Percentiles rank a stretch among this genome's conserved stretches.
Evolutionary conservation across 371 early-diverging fungal genomes (phyloP).

Genomic region (Agmasoma carcini): DNA sequence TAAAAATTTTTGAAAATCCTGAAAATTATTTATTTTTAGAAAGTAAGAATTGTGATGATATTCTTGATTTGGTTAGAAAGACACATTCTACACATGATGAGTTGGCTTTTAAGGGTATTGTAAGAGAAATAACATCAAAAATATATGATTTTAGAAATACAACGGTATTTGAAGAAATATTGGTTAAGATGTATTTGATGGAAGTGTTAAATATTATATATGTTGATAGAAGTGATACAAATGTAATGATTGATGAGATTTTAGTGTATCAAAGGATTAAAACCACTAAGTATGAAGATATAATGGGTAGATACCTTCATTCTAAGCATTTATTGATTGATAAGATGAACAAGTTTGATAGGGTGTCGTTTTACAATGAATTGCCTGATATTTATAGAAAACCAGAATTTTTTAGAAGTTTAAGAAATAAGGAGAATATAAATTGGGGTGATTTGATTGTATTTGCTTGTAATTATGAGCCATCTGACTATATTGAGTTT

Average conservation of each 20-base stretch:
- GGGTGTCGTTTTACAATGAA: conserved; percentile 1
- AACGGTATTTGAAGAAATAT: conserved; percentile 13
- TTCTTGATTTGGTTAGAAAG: conserved; percentile 15
- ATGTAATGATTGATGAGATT: background rate
- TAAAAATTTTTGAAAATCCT: conserved; percentile 13
- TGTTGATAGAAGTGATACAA: background rate
- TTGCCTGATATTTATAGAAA: background rate
- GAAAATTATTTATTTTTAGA: conserved; percentile 25
- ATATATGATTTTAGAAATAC: conserved; percentile 7
- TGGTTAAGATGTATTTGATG: background rate
- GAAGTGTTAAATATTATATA: background rate
- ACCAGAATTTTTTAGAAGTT: background rate
- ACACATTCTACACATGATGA: background rate
- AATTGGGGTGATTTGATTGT: conserved; percentile 6
- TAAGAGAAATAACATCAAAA: background rate
- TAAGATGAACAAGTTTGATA: background rate
- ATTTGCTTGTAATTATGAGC: background rate
- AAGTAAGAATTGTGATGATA: conserved; percentile 8
- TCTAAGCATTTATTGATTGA: background rate
- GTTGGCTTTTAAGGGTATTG: background rate
- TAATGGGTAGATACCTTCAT: background rate
- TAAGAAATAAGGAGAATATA: background rate
- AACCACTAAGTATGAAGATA: background rate
- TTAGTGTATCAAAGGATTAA: background rate
- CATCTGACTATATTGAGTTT: background rate